A percentile compares a stretch with the other conserved stretches of the same genome.
These are phyloP conservation scores for Boletus calvinii DNA, from an alignment of 1,284 basidiomycete genomes.

Conservation along the genomic window DNA sequence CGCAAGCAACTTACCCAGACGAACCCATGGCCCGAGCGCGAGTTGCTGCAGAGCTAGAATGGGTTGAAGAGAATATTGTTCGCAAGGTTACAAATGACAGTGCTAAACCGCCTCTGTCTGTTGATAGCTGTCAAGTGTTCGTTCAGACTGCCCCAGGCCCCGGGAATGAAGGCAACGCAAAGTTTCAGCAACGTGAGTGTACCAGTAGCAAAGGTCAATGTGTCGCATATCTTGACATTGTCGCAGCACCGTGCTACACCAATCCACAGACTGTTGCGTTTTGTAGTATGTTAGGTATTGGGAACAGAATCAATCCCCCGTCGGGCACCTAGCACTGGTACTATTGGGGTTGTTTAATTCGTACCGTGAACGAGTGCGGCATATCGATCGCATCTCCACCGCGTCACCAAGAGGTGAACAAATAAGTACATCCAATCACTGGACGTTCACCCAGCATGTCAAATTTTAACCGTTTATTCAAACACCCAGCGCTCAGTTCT, in stretches of 20 bases:
- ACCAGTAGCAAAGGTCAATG: conserved; percentile 5
- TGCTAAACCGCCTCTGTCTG: conserved; percentile 23
- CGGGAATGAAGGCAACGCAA: conserved; percentile 38
- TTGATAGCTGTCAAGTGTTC: conserved; percentile 67
- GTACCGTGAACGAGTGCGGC: background rate
- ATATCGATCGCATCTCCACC: too few relatives aligned
- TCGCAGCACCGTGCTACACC: conserved; percentile 44
- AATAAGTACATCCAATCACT: background rate
- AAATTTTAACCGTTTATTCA: background rate
- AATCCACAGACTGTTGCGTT: conserved; percentile 93
- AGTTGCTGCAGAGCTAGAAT: conserved; percentile 62
- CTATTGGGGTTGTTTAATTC: background rate
- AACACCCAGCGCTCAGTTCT: background rate
- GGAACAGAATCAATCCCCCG: conserved; percentile 72
- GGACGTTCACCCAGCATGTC: too few relatives aligned
- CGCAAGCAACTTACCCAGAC: conserved; percentile 59
- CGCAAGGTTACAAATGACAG: conserved; percentile 33
- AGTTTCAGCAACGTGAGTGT: conserved; percentile 50
- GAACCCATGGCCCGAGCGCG: conserved; percentile 54
- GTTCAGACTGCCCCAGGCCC: conserved; percentile 71
- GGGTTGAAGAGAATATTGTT: conserved; percentile 59
- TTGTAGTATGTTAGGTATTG: conserved; percentile 74
- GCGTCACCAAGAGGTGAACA: background rate
- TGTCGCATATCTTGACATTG: conserved; percentile 2
- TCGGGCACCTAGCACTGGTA: conserved; percentile 1